Percentiles rank a stretch among this genome's conserved stretches.
phyloP scores from a whole-genome alignment of 2,329 filamentous ascomycete species.

The Colletotrichum chrysophilum region DNA sequence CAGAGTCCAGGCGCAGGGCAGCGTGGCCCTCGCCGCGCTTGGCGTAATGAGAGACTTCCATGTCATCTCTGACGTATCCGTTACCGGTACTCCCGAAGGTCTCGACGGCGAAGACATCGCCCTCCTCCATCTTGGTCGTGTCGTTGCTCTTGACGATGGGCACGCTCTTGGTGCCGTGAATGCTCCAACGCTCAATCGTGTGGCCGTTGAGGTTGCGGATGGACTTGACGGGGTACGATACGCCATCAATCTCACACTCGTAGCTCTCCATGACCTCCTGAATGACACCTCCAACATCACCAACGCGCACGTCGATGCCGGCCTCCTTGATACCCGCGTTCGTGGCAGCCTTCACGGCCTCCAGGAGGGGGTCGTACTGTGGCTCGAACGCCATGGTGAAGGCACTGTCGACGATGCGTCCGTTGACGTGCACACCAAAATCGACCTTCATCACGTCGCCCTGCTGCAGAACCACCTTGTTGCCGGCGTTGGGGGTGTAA shows the following conservation, averaged over 20 bases:
- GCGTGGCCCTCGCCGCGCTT: slow-evolving; percentile 76
- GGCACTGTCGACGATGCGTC: slow-evolving; percentile 80
- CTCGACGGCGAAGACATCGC: slow-evolving; percentile 82
- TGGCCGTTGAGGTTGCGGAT: slow-evolving; percentile 79
- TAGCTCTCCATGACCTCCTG: slow-evolving; percentile 82
- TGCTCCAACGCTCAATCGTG: slow-evolving; percentile 77
- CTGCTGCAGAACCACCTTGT: slow-evolving; percentile 75
- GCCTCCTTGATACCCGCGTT: slow-evolving; percentile 80
- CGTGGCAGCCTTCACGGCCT: slow-evolving; percentile 77
- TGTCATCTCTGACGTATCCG: slow-evolving; percentile 77
- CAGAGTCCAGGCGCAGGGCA: slow-evolving; percentile 78
- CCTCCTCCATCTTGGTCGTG: slow-evolving; percentile 85
- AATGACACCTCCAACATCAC: slow-evolving; percentile 73
- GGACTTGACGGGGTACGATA: slow-evolving; percentile 71
- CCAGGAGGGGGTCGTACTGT: slow-evolving; percentile 77
- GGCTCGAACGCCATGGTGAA: slow-evolving; percentile 81
- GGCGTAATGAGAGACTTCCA: slow-evolving; percentile 90
- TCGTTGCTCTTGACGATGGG: slow-evolving; percentile 80
- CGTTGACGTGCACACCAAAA: slow-evolving; percentile 82
- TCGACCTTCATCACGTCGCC: slow-evolving; percentile 85
- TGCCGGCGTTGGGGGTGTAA: slow-evolving; percentile 86
- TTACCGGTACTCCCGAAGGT: slow-evolving; percentile 83
- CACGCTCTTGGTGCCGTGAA: slow-evolving; percentile 81
- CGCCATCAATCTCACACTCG: slow-evolving; percentile 73
- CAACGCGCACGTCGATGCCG: slow-evolving; percentile 79